Percentiles rank a stretch among this genome's conserved stretches.
Evolutionary conservation across 257 asterid genomes (phyloP).

Genomic region (Thymus quinquecostatus): DNA sequence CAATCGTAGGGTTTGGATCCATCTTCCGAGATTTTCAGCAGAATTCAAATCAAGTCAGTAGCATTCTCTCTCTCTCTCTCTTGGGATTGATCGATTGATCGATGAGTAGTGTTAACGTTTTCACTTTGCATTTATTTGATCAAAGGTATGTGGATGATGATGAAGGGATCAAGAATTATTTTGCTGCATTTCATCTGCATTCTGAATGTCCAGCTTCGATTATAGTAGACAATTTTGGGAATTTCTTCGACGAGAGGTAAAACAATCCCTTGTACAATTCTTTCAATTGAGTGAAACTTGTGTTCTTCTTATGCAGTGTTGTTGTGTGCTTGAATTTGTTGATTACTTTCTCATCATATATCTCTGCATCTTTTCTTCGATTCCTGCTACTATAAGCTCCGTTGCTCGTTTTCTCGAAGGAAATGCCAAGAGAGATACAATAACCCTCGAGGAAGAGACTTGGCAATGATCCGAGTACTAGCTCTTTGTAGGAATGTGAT

Average conservation of each 20-base stretch:
- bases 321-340: background rate
- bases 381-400: background rate
- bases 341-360: background rate
- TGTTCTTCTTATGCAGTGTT: too few species aligned
- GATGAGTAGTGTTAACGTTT: conserved; percentile 11
- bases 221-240: conserved; percentile 78
- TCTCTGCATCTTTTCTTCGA: background rate
- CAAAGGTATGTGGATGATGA: conserved; percentile 81
- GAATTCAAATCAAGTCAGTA: conserved; percentile 77
- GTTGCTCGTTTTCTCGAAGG: conserved; percentile 44
- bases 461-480: conserved; percentile 79
- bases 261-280: background rate
- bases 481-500: conserved; percentile 76
- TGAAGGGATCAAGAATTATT: conserved; percentile 77
- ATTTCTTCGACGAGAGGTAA: conserved; percentile 76
- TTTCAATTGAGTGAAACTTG: background rate
- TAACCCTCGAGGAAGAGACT: conserved; percentile 79
- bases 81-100: conserved; percentile 20
- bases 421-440: conserved; percentile 69
- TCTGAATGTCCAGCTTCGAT: conserved; percentile 58
- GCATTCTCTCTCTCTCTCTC: too few species aligned
- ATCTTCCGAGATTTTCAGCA: conserved; percentile 61
- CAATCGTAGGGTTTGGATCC: conserved; percentile 70
- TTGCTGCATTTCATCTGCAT: conserved; percentile 90
- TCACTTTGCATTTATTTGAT: background rate